These are phyloP conservation scores for Handroanthus guayacan DNA, from an alignment of 257 asterid species.

Conservation along the genomic window DNA sequence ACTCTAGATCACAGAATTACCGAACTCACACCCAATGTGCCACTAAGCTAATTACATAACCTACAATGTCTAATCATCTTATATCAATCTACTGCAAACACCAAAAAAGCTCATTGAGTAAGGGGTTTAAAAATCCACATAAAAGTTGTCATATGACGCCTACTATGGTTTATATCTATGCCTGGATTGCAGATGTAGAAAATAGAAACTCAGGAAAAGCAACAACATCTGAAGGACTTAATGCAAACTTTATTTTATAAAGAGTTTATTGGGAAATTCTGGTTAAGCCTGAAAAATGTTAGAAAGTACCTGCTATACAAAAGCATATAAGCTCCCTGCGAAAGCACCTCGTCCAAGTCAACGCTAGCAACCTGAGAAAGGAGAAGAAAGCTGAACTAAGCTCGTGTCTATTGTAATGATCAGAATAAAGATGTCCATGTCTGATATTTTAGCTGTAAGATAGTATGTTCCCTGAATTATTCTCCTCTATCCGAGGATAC, in stretches of 20 bases:
- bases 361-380: slow-evolving; percentile 66
- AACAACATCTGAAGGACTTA: not conserved
- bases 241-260: not conserved
- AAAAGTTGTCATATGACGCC: not conserved
- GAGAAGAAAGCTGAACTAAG: slow-evolving; percentile 8
- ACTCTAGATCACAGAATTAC: too few species aligned
- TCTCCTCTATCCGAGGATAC: not conserved
- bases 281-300: slow-evolving; percentile 8
- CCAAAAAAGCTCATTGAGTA: not conserved
- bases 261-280: not conserved
- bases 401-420: not conserved
- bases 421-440: not conserved
- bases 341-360: slow-evolving; percentile 89
- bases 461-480: not conserved
- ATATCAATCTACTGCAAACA: not conserved
- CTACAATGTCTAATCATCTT: not conserved
- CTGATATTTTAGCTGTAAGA: slow-evolving; percentile 2
- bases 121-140: not conserved
- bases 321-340: slow-evolving; percentile 98
- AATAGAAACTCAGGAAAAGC: not conserved
- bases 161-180: not conserved
- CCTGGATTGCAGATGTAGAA: not conserved
- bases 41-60: too few species aligned
- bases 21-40: too few species aligned
- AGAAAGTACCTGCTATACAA: slow-evolving; percentile 82